Evolutionary conservation across 1,139 yeast species (phyloP).

Genomic region (Geotrichum histeridarum): DNA sequence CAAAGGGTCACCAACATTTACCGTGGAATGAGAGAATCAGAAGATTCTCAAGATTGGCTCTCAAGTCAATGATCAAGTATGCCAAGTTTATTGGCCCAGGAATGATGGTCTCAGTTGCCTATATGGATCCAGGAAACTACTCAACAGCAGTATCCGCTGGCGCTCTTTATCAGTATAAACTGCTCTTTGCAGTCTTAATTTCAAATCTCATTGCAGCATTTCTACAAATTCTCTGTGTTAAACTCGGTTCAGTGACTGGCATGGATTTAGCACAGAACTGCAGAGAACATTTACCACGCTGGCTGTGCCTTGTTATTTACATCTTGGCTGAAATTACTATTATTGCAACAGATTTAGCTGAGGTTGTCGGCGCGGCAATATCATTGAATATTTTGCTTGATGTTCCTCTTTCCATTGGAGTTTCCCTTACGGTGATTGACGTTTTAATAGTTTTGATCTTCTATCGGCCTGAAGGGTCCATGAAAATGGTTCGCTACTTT

Average conservation of each 20-base stretch:
- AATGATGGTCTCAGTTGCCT: constrained; percentile 68
- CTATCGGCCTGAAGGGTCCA: constrained; percentile 63
- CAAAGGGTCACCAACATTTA: no score
- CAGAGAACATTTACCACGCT: constrained; percentile 54
- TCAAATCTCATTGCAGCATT: constrained; percentile 71
- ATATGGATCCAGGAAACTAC: constrained; percentile 83
- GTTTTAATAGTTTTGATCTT: constrained; percentile 70
- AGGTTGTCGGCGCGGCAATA: constrained; percentile 83
- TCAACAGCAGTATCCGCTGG: constrained; percentile 78
- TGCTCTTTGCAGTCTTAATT: constrained; percentile 59
- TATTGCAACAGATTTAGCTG: constrained; percentile 80
- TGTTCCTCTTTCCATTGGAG: constrained; percentile 76
- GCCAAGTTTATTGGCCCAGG: constrained; percentile 69
- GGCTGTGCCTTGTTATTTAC: constrained; percentile 57
- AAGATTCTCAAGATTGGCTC: neutral
- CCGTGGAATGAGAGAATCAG: no score
- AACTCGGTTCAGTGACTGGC: constrained; percentile 77
- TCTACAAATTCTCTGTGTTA: constrained; percentile 65
- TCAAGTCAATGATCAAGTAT: constrained; percentile 42
- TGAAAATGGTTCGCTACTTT: constrained; percentile 57
- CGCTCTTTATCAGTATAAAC: constrained; percentile 57
- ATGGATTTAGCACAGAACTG: constrained; percentile 68
- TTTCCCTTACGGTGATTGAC: constrained; percentile 63
- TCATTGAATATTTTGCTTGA: constrained; percentile 65
- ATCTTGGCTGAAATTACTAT: constrained; percentile 73